Percentiles rank a stretch among this genome's conserved stretches.
These are phyloP conservation scores for Trichoderma reesei DNA, from an alignment of 495 filamentous ascomycete genomes.

Conservation along the genomic window DNA sequence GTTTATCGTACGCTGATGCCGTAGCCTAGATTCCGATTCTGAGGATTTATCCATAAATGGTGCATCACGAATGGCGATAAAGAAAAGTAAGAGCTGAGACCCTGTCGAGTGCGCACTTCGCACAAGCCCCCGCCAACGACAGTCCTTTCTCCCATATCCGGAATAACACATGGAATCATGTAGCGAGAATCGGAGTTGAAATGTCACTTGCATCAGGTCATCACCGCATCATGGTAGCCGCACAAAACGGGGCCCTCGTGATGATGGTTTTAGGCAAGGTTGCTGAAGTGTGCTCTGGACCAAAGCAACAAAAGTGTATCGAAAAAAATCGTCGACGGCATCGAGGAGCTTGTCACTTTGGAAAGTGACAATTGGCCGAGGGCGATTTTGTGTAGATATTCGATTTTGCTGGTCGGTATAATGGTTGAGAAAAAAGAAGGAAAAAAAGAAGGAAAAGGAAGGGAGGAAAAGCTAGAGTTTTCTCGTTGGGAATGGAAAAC, in stretches of 20 bases:
- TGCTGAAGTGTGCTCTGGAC: slow-evolving; percentile 51
- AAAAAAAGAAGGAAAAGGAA: neutral
- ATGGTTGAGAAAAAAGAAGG: slow-evolving; percentile 6
- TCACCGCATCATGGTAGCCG: slow-evolving; percentile 87
- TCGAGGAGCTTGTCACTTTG: slow-evolving; percentile 1
- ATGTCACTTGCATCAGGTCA: slow-evolving; percentile 61
- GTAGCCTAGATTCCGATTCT: too few relatives aligned
- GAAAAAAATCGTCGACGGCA: slow-evolving; percentile 9
- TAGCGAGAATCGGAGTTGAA: neutral
- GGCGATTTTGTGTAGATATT: neutral
- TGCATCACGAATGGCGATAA: neutral
- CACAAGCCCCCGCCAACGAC: too few relatives aligned
- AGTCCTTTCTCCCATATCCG: too few relatives aligned
- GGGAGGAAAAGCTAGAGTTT: neutral
- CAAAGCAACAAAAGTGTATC: too few relatives aligned
- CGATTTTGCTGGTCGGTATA: slow-evolving; percentile 10
- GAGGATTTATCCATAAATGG: neutral
- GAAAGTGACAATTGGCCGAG: neutral
- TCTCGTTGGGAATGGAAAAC: too few relatives aligned
- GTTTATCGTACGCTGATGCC: too few relatives aligned
- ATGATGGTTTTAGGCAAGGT: slow-evolving; percentile 91
- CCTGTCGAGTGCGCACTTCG: too few relatives aligned
- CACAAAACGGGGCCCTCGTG: slow-evolving; percentile 68
- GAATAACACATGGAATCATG: neutral
- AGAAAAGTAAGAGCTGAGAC: too few relatives aligned